Conservation (phyloP, 129 eudicot genomes). For the Calendula officinalis region DNA sequence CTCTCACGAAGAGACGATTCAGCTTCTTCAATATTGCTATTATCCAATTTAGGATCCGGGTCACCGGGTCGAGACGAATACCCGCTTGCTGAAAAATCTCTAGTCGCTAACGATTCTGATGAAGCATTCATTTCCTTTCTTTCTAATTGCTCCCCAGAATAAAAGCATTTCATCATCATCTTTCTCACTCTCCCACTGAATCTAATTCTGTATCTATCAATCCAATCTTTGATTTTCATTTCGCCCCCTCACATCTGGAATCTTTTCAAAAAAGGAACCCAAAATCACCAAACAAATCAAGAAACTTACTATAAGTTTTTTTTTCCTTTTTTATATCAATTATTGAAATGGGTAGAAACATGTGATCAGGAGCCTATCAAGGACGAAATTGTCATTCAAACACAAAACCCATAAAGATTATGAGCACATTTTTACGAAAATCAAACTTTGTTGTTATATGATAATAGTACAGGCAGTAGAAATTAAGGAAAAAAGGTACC, state of each 20-base stretch:
- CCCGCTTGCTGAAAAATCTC: conserved; percentile 85
- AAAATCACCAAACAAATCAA: not conserved
- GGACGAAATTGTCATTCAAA: conserved; percentile 5
- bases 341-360: conserved; percentile 13
- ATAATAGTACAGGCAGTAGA: conserved; percentile 13
- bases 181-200: conserved; percentile 42
- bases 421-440: conserved; percentile 14
- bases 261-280: conserved; percentile 23
- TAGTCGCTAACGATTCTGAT: conserved; percentile 81
- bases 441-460: conserved; percentile 21
- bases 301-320: not conserved
- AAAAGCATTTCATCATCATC: conserved; percentile 97
- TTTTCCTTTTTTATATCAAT: not conserved
- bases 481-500: conserved; percentile 45
- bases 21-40: conserved; percentile 89
- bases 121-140: conserved; percentile 60
- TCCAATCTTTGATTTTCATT: conserved; percentile 65
- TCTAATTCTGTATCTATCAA: conserved; percentile 29
- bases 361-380: conserved; percentile 21
- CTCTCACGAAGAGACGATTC: conserved; percentile 96
- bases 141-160: conserved; percentile 65
- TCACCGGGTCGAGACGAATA: conserved; percentile 74
- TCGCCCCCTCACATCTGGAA: conserved; percentile 44
- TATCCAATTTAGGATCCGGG: conserved; percentile 55
- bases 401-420: conserved; percentile 24